phyloP scores from a whole-genome alignment of 164 flowering plant genomes.

The Brasenia schreberi region DNA sequence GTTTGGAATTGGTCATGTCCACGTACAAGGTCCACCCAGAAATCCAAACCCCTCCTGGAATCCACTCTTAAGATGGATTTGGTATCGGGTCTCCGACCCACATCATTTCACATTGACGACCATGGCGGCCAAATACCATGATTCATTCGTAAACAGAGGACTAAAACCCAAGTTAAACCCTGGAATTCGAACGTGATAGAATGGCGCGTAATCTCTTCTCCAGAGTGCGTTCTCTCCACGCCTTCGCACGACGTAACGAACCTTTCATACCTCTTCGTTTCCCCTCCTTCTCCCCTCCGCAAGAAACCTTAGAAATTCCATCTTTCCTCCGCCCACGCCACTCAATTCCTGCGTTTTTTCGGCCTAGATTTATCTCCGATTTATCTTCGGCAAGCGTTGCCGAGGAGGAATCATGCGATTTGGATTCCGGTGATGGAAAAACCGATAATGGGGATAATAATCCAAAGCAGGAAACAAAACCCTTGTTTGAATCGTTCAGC shows the following conservation, averaged over 20 bases:
- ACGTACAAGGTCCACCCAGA: background rate
- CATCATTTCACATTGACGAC: background rate
- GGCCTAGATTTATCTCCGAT: background rate
- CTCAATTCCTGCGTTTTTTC: background rate
- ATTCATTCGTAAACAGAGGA: background rate
- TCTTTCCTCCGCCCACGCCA: background rate
- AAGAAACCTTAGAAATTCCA: background rate
- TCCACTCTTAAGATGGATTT: background rate
- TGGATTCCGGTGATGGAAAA: background rate
- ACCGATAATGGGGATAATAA: background rate
- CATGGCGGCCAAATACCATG: background rate
- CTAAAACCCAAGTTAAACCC: background rate
- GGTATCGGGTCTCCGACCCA: too few species aligned
- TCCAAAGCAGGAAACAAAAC: background rate
- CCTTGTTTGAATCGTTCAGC: background rate
- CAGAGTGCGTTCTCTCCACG: background rate
- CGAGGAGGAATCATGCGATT: background rate
- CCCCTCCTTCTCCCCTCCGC: background rate
- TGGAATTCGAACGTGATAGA: background rate
- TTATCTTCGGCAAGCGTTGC: background rate
- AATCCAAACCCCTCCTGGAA: background rate
- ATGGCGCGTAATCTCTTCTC: background rate
- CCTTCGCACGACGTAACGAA: background rate
- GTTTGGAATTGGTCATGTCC: too few species aligned
- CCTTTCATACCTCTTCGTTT: background rate